Base-by-base conservation (phyloP, 1,284 basidiomycete species). In the Cystobasidium sp. region DNA sequence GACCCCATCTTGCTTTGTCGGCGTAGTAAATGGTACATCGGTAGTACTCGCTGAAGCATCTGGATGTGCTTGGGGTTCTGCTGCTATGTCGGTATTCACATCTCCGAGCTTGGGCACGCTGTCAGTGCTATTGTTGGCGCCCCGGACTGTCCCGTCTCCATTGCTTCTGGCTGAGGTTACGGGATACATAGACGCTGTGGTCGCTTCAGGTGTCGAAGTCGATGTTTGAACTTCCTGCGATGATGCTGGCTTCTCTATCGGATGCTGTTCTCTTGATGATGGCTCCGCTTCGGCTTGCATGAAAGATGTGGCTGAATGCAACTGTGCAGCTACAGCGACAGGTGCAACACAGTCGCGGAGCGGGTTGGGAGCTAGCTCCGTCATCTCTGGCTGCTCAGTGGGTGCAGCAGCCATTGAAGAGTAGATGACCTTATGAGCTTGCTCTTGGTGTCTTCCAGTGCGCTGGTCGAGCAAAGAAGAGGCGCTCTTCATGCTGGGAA, bases 141-240 rank as follows among this genome's bases (percentile, higher is more conserved):
- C 61, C 61, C 61, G 61, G 61, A 63, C 44, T 63, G 20, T 10
- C 22, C 47, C 61, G 37, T 43, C 56, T 20, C 47, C 44, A 49
- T 37, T 6, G 24, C 8, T 47, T 14, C 41, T 22, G 6, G 44
- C 9, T 20, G 43, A 9, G 14, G 24, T 14, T 22, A 47, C 20
- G 43, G 47, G 9, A 44, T 63, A 20, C 61, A 63, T 49, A 6
- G 6, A 31, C 37, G 24, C 18, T 47, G 44, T 22, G 4, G 43
- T 44, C 22, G 44, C 6, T 63, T 3, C 47, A 16, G 47, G 14
- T 51, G 47, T 51, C 16, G 47, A 3, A 1, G 47, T 51, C 20
- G 47, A 14, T 51, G 47, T 51, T 51, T 31, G 2, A 31, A 31
- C 31, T 5, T 31, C 31, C 5, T 31, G 31, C 31, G 31, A 31